Evolutionary conservation across 306 rosid genomes (phyloP), one percentile per base, ranked within the genome.

Genomic region (Sicyos baderoa): DNA sequence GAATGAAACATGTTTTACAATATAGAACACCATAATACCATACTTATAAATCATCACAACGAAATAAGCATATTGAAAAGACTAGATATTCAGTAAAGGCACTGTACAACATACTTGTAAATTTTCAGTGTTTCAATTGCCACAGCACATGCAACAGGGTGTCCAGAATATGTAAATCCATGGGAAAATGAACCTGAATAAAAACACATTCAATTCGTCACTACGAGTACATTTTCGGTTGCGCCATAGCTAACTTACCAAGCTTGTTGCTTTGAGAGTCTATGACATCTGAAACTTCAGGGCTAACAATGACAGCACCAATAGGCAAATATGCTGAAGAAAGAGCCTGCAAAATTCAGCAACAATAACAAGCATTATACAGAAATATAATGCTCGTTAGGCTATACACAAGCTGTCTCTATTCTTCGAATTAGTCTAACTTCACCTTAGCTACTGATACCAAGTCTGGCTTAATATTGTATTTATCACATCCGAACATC

Each of bases 161-260:
- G 96, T 56, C 99, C 99, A 71, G 96, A 93, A 83, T 88, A 90
- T 37, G 99, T 93, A 76, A 93, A 93, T 60, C 99, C 97, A 22
- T 90, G 99, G 75, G 90, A 80, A 77, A 90, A 90, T 7, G 15
- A 0, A 72, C 97, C 99, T 90, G 79, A 18, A 70, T 61, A 23
- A 73, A 44, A 44, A 3, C 55, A 45, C 71, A 23, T 14, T 65
- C 37, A 18, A 19, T 65, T 64, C n/a, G 70, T 65, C 7, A 18
- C 0, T 19, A 13, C 21, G 54, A 65, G 12, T 0, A 42, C 2
- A 14, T 14, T 65, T 44, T 47, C 2, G 5, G 17, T 65, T 45
- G 54, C 11, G 21, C 54, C 54, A 21, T 21, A 72, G 62, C 49
- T 50, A 74, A 22, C 79, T 37, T 84, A 93, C 99, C 99, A 49